A percentile compares a stretch with the other conserved stretches of the same genome.
Evolutionary conservation across 805 yeast genomes (phyloP).

Genomic region (Brettanomyces bruxellensis): DNA sequence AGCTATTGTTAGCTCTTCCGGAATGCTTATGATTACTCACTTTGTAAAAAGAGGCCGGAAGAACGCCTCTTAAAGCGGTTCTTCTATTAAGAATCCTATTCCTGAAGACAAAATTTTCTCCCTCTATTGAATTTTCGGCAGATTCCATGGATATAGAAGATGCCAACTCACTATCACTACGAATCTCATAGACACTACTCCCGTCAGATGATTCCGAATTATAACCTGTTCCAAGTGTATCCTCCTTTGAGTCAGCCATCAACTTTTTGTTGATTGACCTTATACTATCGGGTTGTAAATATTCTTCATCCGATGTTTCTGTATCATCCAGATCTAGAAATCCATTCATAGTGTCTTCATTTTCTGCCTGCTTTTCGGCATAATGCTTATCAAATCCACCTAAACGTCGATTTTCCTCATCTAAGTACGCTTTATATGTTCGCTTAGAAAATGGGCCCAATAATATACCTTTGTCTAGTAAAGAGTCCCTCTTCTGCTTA

Average conservation of each 20-base stretch:
- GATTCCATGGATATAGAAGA: neutral
- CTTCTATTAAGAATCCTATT: constrained; percentile 12
- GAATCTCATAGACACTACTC: constrained; percentile 2
- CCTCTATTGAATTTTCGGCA: neutral
- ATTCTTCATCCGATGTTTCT: constrained; percentile 9
- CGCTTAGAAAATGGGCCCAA: constrained; percentile 21
- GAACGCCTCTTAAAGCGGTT: constrained; percentile 17
- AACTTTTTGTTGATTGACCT: too few relatives aligned
- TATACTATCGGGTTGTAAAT: constrained; percentile 5
- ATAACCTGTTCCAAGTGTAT: neutral
- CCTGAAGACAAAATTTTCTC: constrained; percentile 13
- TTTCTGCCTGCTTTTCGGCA: neutral
- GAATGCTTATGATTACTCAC: constrained; percentile 4
- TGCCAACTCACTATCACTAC: neutral
- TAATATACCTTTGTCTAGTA: constrained; percentile 19
- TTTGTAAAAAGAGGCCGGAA: constrained; percentile 19
- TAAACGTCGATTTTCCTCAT: constrained; percentile 10
- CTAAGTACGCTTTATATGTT: constrained; percentile 15
- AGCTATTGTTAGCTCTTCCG: too few relatives aligned
- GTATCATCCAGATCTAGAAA: neutral
- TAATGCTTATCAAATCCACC: constrained; percentile 2
- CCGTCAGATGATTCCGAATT: constrained; percentile 4
- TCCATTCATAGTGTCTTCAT: constrained; percentile 7
- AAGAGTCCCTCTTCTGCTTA: constrained; percentile 12
- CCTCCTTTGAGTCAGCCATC: neutral